phyloP scores from a whole-genome alignment of 805 yeast genomes.

The Metahyphopichia silvanorum region DNA sequence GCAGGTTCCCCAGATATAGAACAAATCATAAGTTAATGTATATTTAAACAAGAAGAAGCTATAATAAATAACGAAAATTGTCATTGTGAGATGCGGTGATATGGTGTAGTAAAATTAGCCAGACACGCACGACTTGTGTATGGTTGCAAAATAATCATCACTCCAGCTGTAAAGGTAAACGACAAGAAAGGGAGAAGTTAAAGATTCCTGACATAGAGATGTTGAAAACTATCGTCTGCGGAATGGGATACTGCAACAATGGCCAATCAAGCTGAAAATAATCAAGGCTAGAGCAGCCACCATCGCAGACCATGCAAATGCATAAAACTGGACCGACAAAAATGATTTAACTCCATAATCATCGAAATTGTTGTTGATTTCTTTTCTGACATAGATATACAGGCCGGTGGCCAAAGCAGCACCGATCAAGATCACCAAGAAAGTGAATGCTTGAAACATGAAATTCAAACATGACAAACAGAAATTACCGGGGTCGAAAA shows the following conservation, averaged over 20 bases:
- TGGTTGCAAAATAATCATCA: no score
- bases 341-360: conserved; percentile 54
- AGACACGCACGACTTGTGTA: no score
- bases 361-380: conserved; percentile 47
- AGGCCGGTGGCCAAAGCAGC: conserved; percentile 64
- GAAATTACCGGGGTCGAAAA: conserved; percentile 40
- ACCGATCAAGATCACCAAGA: conserved; percentile 42
- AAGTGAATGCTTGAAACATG: conserved; percentile 40
- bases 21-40: conserved; percentile 15
- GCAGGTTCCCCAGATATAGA: conserved; percentile 68
- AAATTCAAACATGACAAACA: conserved; percentile 45
- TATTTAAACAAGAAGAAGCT: no score
- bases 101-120: no score
- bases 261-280: conserved; percentile 34
- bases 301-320: conserved; percentile 62
- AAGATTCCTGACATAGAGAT: no score
- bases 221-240: no score
- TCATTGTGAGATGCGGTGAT: no score
- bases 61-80: no score
- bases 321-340: conserved; percentile 51
- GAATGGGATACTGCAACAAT: conserved; percentile 45
- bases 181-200: no score
- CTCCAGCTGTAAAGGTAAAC: no score
- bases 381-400: conserved; percentile 45
- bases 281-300: conserved; percentile 39